phyloP scores from a whole-genome alignment of 2,329 filamentous ascomycete species.

The Hortaea werneckii region DNA sequence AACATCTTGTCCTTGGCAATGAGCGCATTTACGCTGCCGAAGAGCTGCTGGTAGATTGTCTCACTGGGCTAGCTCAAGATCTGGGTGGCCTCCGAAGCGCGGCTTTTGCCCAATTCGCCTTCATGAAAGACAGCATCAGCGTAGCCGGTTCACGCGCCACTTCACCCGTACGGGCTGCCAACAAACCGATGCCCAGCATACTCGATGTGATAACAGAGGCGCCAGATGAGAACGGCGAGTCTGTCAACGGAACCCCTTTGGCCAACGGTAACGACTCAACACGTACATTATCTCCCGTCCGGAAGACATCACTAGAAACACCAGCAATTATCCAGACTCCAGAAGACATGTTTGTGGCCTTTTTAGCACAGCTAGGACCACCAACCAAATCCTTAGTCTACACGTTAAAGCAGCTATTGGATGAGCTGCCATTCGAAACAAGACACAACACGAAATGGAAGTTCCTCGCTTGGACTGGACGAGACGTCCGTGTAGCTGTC shows the following conservation, averaged over 20 bases:
- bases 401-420: conserved; percentile 78
- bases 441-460: conserved; percentile 17
- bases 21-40: conserved; percentile 73
- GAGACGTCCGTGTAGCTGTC: conserved; percentile 56
- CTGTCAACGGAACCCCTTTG: not conserved
- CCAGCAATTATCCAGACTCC: conserved; percentile 27
- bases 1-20: conserved; percentile 72
- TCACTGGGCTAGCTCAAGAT: conserved; percentile 77
- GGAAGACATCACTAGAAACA: not conserved
- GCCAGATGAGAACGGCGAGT: conserved; percentile 3
- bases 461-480: conserved; percentile 25
- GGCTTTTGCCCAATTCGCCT: conserved; percentile 75
- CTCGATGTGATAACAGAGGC: conserved; percentile 8
- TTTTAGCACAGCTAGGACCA: conserved; percentile 79
- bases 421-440: conserved; percentile 66
- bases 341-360: conserved; percentile 81
- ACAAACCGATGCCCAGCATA: conserved; percentile 1
- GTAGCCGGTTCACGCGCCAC: not conserved
- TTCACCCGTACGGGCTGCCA: not conserved
- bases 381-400: conserved; percentile 95
- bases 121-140: conserved; percentile 53
- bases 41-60: conserved; percentile 60
- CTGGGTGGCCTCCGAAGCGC: conserved; percentile 85
- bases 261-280: not conserved
- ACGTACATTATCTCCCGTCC: not conserved